Evolutionary conservation across 179 eudicot species (phyloP).

Genomic region (Drosera spatulata): DNA sequence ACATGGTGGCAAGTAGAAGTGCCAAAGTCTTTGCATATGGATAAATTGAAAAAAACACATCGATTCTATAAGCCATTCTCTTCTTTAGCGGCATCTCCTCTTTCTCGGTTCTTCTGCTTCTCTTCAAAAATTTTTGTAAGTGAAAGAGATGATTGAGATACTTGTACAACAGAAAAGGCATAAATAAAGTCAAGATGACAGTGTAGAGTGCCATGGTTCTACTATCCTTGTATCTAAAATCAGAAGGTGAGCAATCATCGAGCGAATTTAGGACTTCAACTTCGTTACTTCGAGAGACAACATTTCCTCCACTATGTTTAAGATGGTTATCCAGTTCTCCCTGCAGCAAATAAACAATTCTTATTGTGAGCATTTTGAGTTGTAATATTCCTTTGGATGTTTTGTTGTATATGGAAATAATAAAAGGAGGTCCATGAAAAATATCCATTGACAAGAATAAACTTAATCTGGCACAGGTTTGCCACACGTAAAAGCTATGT

Average conservation of each 20-base stretch:
- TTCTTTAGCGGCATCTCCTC: slow-evolving; percentile 84
- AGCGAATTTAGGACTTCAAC: slow-evolving; percentile 16
- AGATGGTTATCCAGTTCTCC: slow-evolving; percentile 42
- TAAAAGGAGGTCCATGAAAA: too few relatives aligned
- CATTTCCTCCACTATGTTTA: slow-evolving; percentile 24
- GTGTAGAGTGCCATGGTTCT: slow-evolving; percentile 51
- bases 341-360: slow-evolving; percentile 12
- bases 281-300: slow-evolving; percentile 10
- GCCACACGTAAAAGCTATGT: too few relatives aligned
- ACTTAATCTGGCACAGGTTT: too few relatives aligned
- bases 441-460: too few relatives aligned
- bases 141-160: slow-evolving; percentile 56
- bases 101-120: slow-evolving; percentile 24
- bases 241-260: slow-evolving; percentile 19
- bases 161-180: slow-evolving; percentile 59
- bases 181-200: slow-evolving; percentile 44
- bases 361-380: too few relatives aligned
- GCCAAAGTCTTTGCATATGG: slow-evolving; percentile 96
- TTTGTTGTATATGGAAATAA: too few relatives aligned
- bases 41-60: slow-evolving; percentile 84
- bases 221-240: slow-evolving; percentile 22
- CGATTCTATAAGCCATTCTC: slow-evolving; percentile 80
- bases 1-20: slow-evolving; percentile 46
- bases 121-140: slow-evolving; percentile 34
- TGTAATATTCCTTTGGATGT: too few relatives aligned